Percentiles rank a stretch among this genome's conserved stretches.
These are phyloP conservation scores for Trypanosoma lewisi DNA, from an alignment of 208 protist species.

Conservation along the genomic window DNA sequence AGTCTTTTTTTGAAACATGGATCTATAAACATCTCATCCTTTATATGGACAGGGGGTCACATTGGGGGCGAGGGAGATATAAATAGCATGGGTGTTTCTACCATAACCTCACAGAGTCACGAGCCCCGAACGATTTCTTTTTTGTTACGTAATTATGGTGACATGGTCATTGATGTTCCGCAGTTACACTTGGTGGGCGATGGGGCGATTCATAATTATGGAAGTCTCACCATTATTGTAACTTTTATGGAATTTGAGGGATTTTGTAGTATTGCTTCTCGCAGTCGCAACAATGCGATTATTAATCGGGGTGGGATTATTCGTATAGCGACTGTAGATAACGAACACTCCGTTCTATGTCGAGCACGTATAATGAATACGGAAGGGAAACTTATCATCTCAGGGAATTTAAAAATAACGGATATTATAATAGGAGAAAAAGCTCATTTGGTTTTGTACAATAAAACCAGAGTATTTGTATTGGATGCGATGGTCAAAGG, in stretches of 20 bases:
- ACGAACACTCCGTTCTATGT: slow-evolving; percentile 45
- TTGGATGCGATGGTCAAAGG: slow-evolving; percentile 45
- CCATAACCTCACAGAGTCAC: slow-evolving; percentile 64
- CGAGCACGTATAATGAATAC: slow-evolving; percentile 51
- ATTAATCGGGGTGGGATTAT: slow-evolving; percentile 53
- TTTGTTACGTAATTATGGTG: slow-evolving; percentile 71
- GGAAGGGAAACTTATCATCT: slow-evolving; percentile 48
- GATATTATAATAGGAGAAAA: slow-evolving; percentile 37
- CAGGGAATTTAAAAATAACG: slow-evolving; percentile 52
- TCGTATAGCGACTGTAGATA: slow-evolving; percentile 56
- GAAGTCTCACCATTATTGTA: slow-evolving; percentile 67
- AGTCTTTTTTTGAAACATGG: slow-evolving; percentile 55
- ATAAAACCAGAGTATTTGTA: slow-evolving; percentile 31
- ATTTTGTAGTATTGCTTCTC: slow-evolving; percentile 58
- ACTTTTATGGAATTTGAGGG: slow-evolving; percentile 55
- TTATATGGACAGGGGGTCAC: slow-evolving; percentile 72
- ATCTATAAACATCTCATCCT: slow-evolving; percentile 73
- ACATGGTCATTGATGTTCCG: slow-evolving; percentile 80
- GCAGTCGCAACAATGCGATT: slow-evolving; percentile 48
- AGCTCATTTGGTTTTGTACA: slow-evolving; percentile 34
- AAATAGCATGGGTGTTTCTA: slow-evolving; percentile 53
- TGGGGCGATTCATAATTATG: slow-evolving; percentile 75
- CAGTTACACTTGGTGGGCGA: slow-evolving; percentile 54
- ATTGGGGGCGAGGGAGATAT: slow-evolving; percentile 72
- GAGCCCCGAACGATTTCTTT: slow-evolving; percentile 60